These are phyloP conservation scores for Aureobasidium musti DNA, from an alignment of 2,329 filamentous ascomycete species.

Conservation along the genomic window DNA sequence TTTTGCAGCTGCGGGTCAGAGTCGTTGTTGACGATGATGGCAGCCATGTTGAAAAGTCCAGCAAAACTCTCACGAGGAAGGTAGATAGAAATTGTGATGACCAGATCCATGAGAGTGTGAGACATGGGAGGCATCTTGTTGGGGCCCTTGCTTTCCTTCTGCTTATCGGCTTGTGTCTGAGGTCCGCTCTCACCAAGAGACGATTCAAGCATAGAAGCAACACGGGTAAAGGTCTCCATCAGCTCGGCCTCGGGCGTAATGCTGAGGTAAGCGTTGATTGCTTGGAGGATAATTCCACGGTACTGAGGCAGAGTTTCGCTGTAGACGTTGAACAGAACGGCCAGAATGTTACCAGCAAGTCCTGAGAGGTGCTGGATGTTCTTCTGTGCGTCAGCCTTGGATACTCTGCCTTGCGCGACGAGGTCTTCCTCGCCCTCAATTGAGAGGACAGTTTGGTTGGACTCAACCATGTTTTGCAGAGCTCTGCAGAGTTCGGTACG, in stretches of 20 bases:
- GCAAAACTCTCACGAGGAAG: slow-evolving; percentile 83
- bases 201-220: slow-evolving; percentile 77
- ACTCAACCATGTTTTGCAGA: slow-evolving; percentile 84
- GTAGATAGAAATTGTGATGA: slow-evolving; percentile 95
- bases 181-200: slow-evolving; percentile 63
- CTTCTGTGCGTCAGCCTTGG: slow-evolving; percentile 70
- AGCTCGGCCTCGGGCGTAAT: slow-evolving; percentile 67
- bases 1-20: slow-evolving; percentile 93
- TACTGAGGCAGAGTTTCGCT: slow-evolving; percentile 93
- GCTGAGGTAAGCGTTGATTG: slow-evolving; percentile 92
- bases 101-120: slow-evolving; percentile 93
- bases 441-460: slow-evolving; percentile 77
- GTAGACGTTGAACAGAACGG: slow-evolving; percentile 98
- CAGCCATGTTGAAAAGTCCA: slow-evolving; percentile 82
- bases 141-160: slow-evolving; percentile 49
- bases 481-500: slow-evolving; percentile 84
- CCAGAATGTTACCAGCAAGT: slow-evolving; percentile 85
- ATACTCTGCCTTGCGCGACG: slow-evolving; percentile 74
- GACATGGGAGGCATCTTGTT: slow-evolving; percentile 85
- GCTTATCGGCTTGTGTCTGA: slow-evolving; percentile 63
- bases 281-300: slow-evolving; percentile 85
- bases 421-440: slow-evolving; percentile 71
- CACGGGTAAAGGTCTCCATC: slow-evolving; percentile 83
- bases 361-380: slow-evolving; percentile 79
- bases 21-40: slow-evolving; percentile 76